Conservation (phyloP, 2,329 filamentous ascomycete species). For the Talaromyces amestolkiae region DNA sequence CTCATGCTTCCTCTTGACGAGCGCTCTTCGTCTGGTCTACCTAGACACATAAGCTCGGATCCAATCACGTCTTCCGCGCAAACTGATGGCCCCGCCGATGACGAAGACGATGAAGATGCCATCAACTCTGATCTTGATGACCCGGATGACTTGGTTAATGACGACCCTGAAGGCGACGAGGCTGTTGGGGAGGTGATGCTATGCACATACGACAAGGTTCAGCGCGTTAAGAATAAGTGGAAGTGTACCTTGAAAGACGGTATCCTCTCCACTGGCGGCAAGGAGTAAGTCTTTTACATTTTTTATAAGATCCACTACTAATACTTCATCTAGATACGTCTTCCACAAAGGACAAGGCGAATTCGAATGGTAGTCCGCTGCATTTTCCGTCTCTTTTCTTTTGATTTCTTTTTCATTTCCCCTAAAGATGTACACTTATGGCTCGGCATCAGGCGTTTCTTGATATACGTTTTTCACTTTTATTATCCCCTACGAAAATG, state of each 20-base stretch:
- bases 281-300: slow-evolving; percentile 62
- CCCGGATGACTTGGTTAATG: slow-evolving; percentile 77
- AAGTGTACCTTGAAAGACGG: slow-evolving; percentile 99
- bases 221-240: slow-evolving; percentile 99
- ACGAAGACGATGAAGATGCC: slow-evolving; percentile 77
- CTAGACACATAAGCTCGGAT: slow-evolving; percentile 12
- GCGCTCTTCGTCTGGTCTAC: slow-evolving; percentile 22
- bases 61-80: slow-evolving; percentile 34
- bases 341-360: slow-evolving; percentile 97
- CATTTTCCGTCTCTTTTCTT: neutral
- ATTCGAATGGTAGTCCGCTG: slow-evolving; percentile 80
- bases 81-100: slow-evolving; percentile 56
- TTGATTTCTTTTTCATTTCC: neutral
- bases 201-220: slow-evolving; percentile 99
- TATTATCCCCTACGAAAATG: neutral
- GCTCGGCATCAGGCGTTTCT: slow-evolving; percentile 17
- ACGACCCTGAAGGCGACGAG: slow-evolving; percentile 85
- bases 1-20: slow-evolving; percentile 45
- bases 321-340: slow-evolving; percentile 62
- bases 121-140: slow-evolving; percentile 99
- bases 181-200: slow-evolving; percentile 87
- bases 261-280: slow-evolving; percentile 86
- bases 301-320: slow-evolving; percentile 19
- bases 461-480: neutral
- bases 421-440: slow-evolving; percentile 18